Evolutionary conservation across 129 eudicot genomes (phyloP), one percentile per base, ranked within the genome.

Genomic region (Tanacetum coccineum): DNA sequence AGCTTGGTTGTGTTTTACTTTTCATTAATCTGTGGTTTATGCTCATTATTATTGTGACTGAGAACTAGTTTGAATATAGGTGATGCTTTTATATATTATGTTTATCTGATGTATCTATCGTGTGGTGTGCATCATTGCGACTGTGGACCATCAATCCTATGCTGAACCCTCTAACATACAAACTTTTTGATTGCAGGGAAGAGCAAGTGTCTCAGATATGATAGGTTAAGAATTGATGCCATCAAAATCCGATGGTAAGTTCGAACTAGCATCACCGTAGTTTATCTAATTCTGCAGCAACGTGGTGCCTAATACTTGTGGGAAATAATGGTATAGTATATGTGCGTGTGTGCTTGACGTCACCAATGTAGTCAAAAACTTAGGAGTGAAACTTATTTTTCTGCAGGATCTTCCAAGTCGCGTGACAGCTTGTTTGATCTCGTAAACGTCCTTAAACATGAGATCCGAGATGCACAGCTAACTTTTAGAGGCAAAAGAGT

Each of bases 401-500:
- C 20, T 84, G 72, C 82, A 87, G 95, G 87, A 18, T 75, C 68
- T 60, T 71, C 78, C 55, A 87, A 87, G 75, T 79, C 86, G 1
- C 80, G 87, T 87, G 95, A 87, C 59, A 87, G 81, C 81, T 82
- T 88, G 17, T 76, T 84, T 62, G 90, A 87, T 80, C 87, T 87
- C 17, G 83, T 84, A 51, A 84, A 84, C 51, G 80, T 80, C 45
- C 87, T 87, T 55, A 87, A 87, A 73, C 85, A 84, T 51, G 95
- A 87, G 71, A 87, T 87, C 54, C 91, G 91, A n/a, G 95, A 87
- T 75, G 95, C 87, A 48, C 95, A 84, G 57, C 70, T 87, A 67
- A 87, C 88, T 78, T 87, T 87, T 80, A 81, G 95, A 77, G 95
- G 95, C 47, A 87, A 87, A 82, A 77, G 82, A 73, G 95, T 87